These are phyloP conservation scores for Hymenoscyphus linearis DNA, from an alignment of 2,329 filamentous ascomycete species.

Conservation along the genomic window DNA sequence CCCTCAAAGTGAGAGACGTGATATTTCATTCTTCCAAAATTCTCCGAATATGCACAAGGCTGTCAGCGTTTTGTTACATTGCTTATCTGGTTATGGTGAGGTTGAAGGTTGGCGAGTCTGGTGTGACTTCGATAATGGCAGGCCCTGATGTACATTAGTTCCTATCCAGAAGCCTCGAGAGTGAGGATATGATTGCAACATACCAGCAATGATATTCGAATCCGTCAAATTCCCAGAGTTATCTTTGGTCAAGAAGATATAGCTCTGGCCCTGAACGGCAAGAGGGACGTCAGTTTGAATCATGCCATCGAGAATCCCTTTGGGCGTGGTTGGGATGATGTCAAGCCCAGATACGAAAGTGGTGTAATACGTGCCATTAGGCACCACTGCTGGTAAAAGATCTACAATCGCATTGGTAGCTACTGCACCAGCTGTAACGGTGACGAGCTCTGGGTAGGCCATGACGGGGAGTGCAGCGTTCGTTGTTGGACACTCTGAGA, in stretches of 20 bases:
- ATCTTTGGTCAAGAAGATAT: slow-evolving; percentile 37
- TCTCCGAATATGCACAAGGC: not conserved
- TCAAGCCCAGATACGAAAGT: slow-evolving; percentile 33
- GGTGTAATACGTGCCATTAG: slow-evolving; percentile 29
- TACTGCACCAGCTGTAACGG: slow-evolving; percentile 23
- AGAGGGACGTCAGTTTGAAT: slow-evolving; percentile 29
- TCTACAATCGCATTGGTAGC: slow-evolving; percentile 20
- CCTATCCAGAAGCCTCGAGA: not conserved
- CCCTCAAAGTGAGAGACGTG: not conserved
- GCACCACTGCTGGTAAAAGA: slow-evolving; percentile 25
- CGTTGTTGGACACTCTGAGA: slow-evolving; percentile 48
- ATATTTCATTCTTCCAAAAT: not conserved
- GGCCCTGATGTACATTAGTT: slow-evolving; percentile 12
- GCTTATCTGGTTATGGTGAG: slow-evolving; percentile 12
- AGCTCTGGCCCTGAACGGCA: slow-evolving; percentile 35
- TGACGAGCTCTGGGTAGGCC: slow-evolving; percentile 48
- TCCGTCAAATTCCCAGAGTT: slow-evolving; percentile 34
- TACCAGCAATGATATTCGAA: slow-evolving; percentile 35
- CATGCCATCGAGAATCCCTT: slow-evolving; percentile 28
- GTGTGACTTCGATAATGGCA: slow-evolving; percentile 32
- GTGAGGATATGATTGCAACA: not conserved
- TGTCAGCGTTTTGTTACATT: not conserved
- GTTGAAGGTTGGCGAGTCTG: slow-evolving; percentile 25
- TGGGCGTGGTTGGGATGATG: slow-evolving; percentile 34
- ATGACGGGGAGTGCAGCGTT: slow-evolving; percentile 54